A percentile compares a stretch with the other conserved stretches of the same genome.
Evolutionary conservation across 2,329 filamentous ascomycete genomes (phyloP).

Genomic region (Colletotrichum lentis): DNA sequence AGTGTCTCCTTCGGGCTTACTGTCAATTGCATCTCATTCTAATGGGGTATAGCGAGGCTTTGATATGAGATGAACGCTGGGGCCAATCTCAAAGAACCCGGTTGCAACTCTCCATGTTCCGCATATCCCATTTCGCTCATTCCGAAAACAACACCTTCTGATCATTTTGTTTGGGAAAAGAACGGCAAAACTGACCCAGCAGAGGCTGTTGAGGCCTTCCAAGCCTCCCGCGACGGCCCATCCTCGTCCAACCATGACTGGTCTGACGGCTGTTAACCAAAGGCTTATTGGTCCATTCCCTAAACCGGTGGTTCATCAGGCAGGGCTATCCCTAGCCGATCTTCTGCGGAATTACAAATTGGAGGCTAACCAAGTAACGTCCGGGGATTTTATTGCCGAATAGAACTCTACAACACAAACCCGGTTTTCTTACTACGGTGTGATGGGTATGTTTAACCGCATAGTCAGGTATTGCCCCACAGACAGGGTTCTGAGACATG

Average conservation of each 20-base stretch:
- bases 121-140: slow-evolving; percentile 39
- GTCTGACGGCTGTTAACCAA: slow-evolving; percentile 19
- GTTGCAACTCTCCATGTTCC: slow-evolving; percentile 35
- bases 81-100: slow-evolving; percentile 37
- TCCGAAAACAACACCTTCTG: slow-evolving; percentile 35
- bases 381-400: slow-evolving; percentile 32
- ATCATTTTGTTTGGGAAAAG: slow-evolving; percentile 35
- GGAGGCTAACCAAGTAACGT: slow-evolving; percentile 16
- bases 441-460: too few species aligned
- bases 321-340: slow-evolving; percentile 28
- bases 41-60: slow-evolving; percentile 36
- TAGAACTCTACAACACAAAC: slow-evolving; percentile 11
- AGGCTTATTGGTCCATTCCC: slow-evolving; percentile 22
- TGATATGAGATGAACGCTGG: slow-evolving; percentile 40
- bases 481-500: too few species aligned
- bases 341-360: slow-evolving; percentile 21
- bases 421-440: slow-evolving; percentile 20
- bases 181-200: slow-evolving; percentile 26
- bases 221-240: slow-evolving; percentile 20
- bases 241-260: slow-evolving; percentile 30
- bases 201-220: slow-evolving; percentile 19
- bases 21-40: slow-evolving; percentile 11
- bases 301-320: background rate
- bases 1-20: slow-evolving; percentile 34
- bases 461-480: too few species aligned